These are phyloP conservation scores for Colletotrichum spinosum DNA, from an alignment of 2,329 filamentous ascomycete species.

Conservation along the genomic window DNA sequence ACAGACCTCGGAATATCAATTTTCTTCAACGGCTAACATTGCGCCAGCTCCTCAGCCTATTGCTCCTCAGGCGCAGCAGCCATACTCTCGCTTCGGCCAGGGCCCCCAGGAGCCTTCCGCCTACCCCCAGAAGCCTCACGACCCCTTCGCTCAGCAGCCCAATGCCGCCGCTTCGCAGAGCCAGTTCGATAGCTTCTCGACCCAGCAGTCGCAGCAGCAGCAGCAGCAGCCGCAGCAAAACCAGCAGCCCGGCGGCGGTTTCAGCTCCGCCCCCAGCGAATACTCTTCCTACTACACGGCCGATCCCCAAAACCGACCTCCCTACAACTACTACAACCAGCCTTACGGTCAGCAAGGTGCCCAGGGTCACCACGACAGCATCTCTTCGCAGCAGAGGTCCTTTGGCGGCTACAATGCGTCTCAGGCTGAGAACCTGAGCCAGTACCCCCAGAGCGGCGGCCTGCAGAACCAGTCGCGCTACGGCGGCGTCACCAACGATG, in stretches of 20 bases:
- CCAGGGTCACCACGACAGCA: constrained; percentile 80
- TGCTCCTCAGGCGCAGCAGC: constrained; percentile 68
- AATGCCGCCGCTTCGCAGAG: constrained; percentile 58
- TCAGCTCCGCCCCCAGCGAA: constrained; percentile 81
- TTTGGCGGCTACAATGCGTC: constrained; percentile 80
- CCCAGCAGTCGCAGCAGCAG: constrained; percentile 63
- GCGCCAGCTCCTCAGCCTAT: constrained; percentile 59
- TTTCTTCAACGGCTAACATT: constrained; percentile 13
- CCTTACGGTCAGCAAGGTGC: constrained; percentile 67
- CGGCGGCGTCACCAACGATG: constrained; percentile 69
- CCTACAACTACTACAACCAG: constrained; percentile 81
- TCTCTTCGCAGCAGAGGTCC: constrained; percentile 76
- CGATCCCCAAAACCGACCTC: constrained; percentile 77
- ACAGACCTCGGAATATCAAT: constrained; percentile 48
- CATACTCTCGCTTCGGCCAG: constrained; percentile 78
- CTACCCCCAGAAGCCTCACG: constrained; percentile 82
- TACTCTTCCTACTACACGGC: constrained; percentile 89
- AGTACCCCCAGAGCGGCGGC: constrained; percentile 81
- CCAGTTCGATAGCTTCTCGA: constrained; percentile 71
- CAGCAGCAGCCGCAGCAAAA: constrained; percentile 60
- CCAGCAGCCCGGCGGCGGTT: constrained; percentile 72
- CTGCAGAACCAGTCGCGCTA: constrained; percentile 67
- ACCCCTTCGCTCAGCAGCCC: constrained; percentile 88
- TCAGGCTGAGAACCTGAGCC: constrained; percentile 72
- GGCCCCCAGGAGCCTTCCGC: constrained; percentile 70